A percentile compares a stretch with the other conserved stretches of the same genome.
phyloP scores from a whole-genome alignment of 2,329 filamentous ascomycete genomes.

The Cucurbitaria berberidis region DNA sequence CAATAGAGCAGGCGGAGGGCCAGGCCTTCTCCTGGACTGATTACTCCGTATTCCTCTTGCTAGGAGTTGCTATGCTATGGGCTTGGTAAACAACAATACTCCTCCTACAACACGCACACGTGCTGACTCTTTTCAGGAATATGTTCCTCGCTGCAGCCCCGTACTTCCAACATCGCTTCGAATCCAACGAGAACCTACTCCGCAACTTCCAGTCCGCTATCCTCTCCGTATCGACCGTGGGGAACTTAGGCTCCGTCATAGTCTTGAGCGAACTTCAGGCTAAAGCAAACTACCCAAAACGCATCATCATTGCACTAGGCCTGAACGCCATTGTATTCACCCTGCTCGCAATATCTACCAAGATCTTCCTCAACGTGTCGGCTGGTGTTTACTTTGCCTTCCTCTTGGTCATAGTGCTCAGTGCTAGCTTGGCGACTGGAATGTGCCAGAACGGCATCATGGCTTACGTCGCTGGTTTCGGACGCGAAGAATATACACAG shows the following conservation, averaged over 20 bases:
- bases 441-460: constrained; percentile 94
- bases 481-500: constrained; percentile 86
- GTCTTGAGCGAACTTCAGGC: constrained; percentile 81
- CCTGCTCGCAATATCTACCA: constrained; percentile 80
- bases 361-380: constrained; percentile 66
- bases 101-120: neutral
- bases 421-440: constrained; percentile 79
- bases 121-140: constrained; percentile 68
- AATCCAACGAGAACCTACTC: constrained; percentile 71
- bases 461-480: constrained; percentile 87
- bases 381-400: constrained; percentile 77
- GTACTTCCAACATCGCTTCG: constrained; percentile 87
- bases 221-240: constrained; percentile 82
- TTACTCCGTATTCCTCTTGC: constrained; percentile 81
- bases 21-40: constrained; percentile 78
- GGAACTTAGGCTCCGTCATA: constrained; percentile 78
- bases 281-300: constrained; percentile 83
- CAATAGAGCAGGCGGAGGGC: constrained; percentile 31
- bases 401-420: constrained; percentile 79
- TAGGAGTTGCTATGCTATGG: constrained; percentile 96
- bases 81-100: constrained; percentile 71
- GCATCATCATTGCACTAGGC: constrained; percentile 77
- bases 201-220: constrained; percentile 90
- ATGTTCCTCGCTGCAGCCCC: constrained; percentile 97
- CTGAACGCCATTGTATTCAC: constrained; percentile 80